Evolutionary conservation across 441 rosid species (phyloP), one percentile per base, ranked within the genome.

Genomic region (Pelargonium citronellum): DNA sequence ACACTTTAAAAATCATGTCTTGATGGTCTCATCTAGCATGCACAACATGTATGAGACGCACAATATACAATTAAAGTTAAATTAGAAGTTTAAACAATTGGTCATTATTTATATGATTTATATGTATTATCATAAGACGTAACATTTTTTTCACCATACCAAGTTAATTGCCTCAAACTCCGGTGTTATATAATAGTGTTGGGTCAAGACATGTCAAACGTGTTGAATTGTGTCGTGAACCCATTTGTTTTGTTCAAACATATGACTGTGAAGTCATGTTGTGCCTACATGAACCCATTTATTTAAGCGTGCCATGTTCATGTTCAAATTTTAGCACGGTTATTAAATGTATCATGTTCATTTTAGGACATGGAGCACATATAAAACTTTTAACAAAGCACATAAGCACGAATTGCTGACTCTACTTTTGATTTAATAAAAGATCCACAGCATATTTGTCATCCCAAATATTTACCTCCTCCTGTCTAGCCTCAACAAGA

Each of bases 401-500:
- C 13, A 11, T 46, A 46, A 10, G 11, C 3, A 9, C 49, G 4
- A 9, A 6, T 12, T 44, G 9, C 12, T 46, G 3, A 3, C 51
- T 13, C 51, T 10, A 47, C 53, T 47, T 9, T 9, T 12, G 53
- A 10, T 47, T 47, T 13, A 47, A 12, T 47, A 13, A 47, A 53
- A 5, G 20, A 16, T 5, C 20, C 22, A 7, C 11, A 57, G 20
- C 8, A 57, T 57, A 57, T 57, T 57, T 7, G 9, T 19, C 62
- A 17, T 57, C 62, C 12, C 0, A 57, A 7, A 53, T 22, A 43
- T 55, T 78, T 85, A 86, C 99, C 97, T 92, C 97, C 69, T 89
- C 92, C 77, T 75, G 79, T 70, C 86, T 91, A 60, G 96, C 89
- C 77, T 89, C 89, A 11, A 78, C 47, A 34, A 88, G 78, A 77